Percentiles rank a stretch among this genome's conserved stretches.
phyloP scores from a whole-genome alignment of 208 protist genomes.

The Acanthamoeba healyi region DNA sequence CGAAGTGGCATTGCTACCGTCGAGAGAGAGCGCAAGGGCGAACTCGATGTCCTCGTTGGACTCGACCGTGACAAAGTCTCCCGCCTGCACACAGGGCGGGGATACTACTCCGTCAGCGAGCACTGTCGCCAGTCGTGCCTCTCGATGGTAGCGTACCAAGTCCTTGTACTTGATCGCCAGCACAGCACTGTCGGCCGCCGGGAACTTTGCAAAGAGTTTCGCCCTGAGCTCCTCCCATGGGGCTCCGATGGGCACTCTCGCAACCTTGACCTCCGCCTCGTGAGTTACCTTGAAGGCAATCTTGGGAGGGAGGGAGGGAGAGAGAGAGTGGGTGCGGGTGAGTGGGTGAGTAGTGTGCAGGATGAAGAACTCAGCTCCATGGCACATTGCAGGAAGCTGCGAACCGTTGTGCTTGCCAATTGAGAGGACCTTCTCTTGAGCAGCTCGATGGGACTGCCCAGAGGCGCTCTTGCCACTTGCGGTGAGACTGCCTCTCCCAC shows the following conservation, averaged over 20 bases:
- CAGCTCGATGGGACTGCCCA: no score
- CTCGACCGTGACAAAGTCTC: slow-evolving; percentile 12
- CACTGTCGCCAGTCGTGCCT: no score
- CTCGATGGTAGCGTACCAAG: not conserved
- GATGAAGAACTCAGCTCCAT: no score
- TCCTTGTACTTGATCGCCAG: slow-evolving; percentile 54
- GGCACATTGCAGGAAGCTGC: no score
- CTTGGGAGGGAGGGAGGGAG: not conserved
- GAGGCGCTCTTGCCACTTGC: no score
- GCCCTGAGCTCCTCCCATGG: not conserved
- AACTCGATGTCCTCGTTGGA: slow-evolving; percentile 41
- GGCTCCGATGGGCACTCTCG: not conserved
- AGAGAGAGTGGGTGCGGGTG: no score
- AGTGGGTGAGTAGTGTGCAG: no score
- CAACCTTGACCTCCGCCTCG: slow-evolving; percentile 26
- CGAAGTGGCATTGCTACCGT: not conserved
- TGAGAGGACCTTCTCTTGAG: no score
- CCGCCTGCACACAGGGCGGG: slow-evolving; percentile 6
- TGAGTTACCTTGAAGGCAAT: slow-evolving; percentile 13
- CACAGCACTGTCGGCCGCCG: not conserved
- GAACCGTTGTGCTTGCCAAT: no score
- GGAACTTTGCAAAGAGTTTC: slow-evolving; percentile 42
- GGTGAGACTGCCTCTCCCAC: no score
- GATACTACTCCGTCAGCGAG: no score
- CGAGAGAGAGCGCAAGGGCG: slow-evolving; percentile 28